Evolutionary conservation across 192 early-diverging fungal species (phyloP).

Genomic region (Entophlyctis luteolus): DNA sequence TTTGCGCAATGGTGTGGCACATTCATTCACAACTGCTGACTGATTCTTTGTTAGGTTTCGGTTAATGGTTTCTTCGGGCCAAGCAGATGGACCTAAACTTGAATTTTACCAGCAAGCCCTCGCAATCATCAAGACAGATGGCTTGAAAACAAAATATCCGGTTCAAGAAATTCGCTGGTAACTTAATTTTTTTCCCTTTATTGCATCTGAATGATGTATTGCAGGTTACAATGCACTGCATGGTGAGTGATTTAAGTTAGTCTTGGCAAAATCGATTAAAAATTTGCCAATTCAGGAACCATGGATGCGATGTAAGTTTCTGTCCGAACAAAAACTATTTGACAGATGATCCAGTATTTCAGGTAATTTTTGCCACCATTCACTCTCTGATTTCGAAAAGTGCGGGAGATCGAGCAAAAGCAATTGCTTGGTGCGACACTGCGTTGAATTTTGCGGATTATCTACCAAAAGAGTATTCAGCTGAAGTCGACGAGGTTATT

Average conservation of each 20-base stretch:
- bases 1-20: slow-evolving; percentile 10
- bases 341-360: not conserved
- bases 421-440: slow-evolving; percentile 19
- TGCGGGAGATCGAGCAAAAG: slow-evolving; percentile 12
- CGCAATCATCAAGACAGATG: slow-evolving; percentile 9
- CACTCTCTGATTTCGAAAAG: slow-evolving; percentile 12
- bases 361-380: not conserved
- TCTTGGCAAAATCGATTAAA: not conserved
- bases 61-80: slow-evolving; percentile 17
- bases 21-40: not conserved
- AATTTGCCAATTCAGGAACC: slow-evolving; percentile 4
- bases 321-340: not conserved
- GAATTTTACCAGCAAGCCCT: slow-evolving; percentile 13
- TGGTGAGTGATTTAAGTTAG: not conserved
- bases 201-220: not conserved
- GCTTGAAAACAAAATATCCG: not conserved
- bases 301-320: slow-evolving; percentile 21
- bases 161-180: slow-evolving; percentile 9
- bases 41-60: slow-evolving; percentile 10
- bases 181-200: not conserved
- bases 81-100: not conserved
- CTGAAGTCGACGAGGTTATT: slow-evolving; percentile 9
- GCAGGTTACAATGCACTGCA: slow-evolving; percentile 15
- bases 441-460: slow-evolving; percentile 10
- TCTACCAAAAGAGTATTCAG: slow-evolving; percentile 5